Conservation (phyloP, 2,329 filamentous ascomycete genomes). For the Penicillium sumatraense region DNA sequence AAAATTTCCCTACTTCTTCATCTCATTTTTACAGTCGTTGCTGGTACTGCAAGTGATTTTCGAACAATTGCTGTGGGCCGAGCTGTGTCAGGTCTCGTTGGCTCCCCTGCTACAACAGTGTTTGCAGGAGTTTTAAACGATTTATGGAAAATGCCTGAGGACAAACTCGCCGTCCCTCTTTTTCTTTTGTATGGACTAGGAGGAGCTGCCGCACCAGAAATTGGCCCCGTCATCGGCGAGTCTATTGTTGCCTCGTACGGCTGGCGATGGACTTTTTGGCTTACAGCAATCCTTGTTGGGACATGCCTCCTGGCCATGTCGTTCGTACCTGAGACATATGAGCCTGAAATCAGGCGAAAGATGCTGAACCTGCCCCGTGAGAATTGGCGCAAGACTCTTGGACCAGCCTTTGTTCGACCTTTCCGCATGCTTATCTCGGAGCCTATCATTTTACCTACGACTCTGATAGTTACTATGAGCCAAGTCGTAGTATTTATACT, state of each 20-base stretch:
- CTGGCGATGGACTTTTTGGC: conserved; percentile 16
- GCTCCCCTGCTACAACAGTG: conserved; percentile 6
- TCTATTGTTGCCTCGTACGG: conserved; percentile 3
- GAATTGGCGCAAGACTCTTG: not conserved
- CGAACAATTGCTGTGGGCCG: conserved; percentile 6
- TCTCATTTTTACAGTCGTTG: conserved; percentile 4
- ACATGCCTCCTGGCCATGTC: conserved; percentile 4
- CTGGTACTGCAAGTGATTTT: conserved; percentile 2
- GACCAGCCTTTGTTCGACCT: conserved; percentile 5
- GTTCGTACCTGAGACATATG: conserved; percentile 10
- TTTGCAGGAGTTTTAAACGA: conserved; percentile 14
- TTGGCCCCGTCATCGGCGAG: conserved; percentile 9
- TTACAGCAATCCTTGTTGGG: conserved; percentile 14
- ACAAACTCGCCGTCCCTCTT: conserved; percentile 1
- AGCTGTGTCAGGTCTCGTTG: conserved; percentile 3
- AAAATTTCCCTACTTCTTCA: conserved; percentile 8
- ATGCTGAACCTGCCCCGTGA: conserved; percentile 2
- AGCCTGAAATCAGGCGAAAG: conserved; percentile 8
- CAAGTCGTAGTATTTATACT: conserved; percentile 15
- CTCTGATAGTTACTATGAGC: conserved; percentile 12
- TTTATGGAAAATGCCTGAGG: conserved; percentile 14
- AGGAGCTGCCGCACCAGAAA: conserved; percentile 1
- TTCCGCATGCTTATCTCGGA: conserved; percentile 13
- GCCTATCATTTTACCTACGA: conserved; percentile 14
- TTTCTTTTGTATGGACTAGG: not conserved